phyloP scores from a whole-genome alignment of 352 stramenopile species.

The Globisporangium perplexum region DNA sequence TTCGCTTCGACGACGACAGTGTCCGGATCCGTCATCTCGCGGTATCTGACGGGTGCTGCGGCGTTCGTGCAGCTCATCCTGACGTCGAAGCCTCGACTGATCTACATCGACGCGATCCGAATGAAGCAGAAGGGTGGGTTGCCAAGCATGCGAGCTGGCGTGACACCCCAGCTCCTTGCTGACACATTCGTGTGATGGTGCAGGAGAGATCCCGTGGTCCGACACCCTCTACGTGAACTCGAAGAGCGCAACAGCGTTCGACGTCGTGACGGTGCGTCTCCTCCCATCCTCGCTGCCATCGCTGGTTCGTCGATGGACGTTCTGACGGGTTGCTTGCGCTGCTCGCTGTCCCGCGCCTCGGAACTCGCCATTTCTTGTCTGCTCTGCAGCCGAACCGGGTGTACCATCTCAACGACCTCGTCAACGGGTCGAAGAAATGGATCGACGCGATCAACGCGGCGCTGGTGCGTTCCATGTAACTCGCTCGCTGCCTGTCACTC shows the following conservation, averaged over 20 bases:
- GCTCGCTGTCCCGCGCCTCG: not conserved
- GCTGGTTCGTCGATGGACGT: not conserved
- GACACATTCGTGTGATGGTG: not conserved
- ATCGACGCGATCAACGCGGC: slow-evolving; percentile 84
- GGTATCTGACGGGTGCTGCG: not conserved
- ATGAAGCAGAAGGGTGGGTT: slow-evolving; percentile 79
- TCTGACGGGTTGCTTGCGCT: not conserved
- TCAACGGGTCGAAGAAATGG: slow-evolving; percentile 89
- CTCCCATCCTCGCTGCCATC: not conserved
- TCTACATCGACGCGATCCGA: slow-evolving; percentile 89
- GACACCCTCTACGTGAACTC: slow-evolving; percentile 80
- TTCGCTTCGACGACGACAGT: not conserved
- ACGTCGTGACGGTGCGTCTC: slow-evolving; percentile 72
- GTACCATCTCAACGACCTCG: slow-evolving; percentile 85
- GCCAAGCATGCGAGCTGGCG: no score
- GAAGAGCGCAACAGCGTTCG: slow-evolving; percentile 80
- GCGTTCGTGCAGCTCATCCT: slow-evolving; percentile 50
- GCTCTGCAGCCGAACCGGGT: slow-evolving; percentile 66
- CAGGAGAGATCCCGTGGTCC: slow-evolving; percentile 83
- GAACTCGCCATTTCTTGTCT: not conserved
- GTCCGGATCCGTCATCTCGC: not conserved
- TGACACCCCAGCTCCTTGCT: no score
- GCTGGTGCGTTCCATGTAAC: slow-evolving; percentile 60
- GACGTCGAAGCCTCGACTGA: slow-evolving; percentile 80
- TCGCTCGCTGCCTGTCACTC: not conserved